Percentiles rank a stretch among this genome's conserved stretches.
Conservation (phyloP, 2,329 filamentous ascomycete species). For the Bipolaris zeicola region DNA sequence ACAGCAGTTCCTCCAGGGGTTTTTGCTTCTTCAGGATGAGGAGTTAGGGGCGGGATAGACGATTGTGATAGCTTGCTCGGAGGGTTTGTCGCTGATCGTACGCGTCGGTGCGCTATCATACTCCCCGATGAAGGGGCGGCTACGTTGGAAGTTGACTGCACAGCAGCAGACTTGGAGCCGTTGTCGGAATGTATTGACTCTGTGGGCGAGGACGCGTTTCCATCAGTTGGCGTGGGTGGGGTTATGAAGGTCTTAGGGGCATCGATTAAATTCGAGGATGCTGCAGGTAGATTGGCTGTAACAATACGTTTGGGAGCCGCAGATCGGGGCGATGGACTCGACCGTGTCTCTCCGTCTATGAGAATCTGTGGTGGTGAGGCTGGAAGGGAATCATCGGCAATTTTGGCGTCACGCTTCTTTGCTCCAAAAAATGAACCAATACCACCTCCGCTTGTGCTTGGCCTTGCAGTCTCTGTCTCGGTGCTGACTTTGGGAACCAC, state of each 20-base stretch:
- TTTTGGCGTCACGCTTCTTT: conserved; percentile 40
- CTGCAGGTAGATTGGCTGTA: conserved; percentile 47
- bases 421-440: conserved; percentile 53
- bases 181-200: conserved; percentile 35
- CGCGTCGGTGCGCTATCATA: conserved; percentile 74
- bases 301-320: conserved; percentile 43
- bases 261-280: conserved; percentile 50
- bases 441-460: conserved; percentile 48
- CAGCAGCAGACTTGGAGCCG: conserved; percentile 35
- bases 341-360: conserved; percentile 39
- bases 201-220: conserved; percentile 43
- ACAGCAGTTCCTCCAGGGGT: conserved; percentile 61
- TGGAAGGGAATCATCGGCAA: conserved; percentile 36
- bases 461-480: conserved; percentile 48
- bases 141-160: conserved; percentile 56
- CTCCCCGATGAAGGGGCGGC: conserved; percentile 68
- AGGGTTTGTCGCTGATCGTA: conserved; percentile 60
- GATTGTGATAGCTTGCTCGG: conserved; percentile 89
- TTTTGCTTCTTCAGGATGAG: conserved; percentile 73
- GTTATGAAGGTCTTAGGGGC: conserved; percentile 65
- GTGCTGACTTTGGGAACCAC: conserved; percentile 33
- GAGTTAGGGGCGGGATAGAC: conserved; percentile 70
- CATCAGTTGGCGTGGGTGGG: conserved; percentile 66
- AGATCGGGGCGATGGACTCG: conserved; percentile 32
- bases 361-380: conserved; percentile 42